Evolutionary conservation across 208 protist genomes (phyloP), one percentile per base, ranked within the genome.

Genomic region (Crithidia expoeki): DNA sequence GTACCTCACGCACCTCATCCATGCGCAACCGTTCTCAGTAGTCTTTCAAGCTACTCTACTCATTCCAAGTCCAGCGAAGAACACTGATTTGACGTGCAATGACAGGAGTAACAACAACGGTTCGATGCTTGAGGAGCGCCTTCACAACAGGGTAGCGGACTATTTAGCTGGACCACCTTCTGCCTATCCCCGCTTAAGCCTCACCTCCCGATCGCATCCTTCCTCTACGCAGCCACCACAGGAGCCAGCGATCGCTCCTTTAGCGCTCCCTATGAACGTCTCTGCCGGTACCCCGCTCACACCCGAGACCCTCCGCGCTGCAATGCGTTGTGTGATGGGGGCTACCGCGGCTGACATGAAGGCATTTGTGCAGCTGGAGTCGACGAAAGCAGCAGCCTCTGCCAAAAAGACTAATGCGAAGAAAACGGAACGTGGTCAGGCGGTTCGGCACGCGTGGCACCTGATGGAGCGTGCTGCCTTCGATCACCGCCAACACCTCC

Each of bases 361-460:
- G 30, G 55, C 49, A 0, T 71, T 72, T 51, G 23, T 69, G 56
- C 55, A 55, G 36, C 50, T 77, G 19, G 72, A 77, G 63, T 63
- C 72, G 23, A 67, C 61, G 4, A 67, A 49, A 63, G 57, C 47
- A 30, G 47, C 33, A 10, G 44, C 23, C n/a, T n/a, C n/a, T n/a
- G n/a, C n/a, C n/a, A n/a, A n/a, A n/a, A n/a, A n/a, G n/a, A n/a
- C n/a, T n/a, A n/a, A 32, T 47, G 14, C 23, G 17, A 17, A 36
- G 46, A 5, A 27, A 36, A 19, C 11, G 60, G 21, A 55, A 42
- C 49, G 55, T 25, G 62, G 64, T 14, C 23, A 32, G 60, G 59
- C 67, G 11, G 42, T 74, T 11, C 62, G 44, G 28, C 2, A 2
- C 10, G 42, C 65, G 34, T 59, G 57, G 65, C 46, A 38, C 9